A percentile compares a stretch with the other conserved stretches of the same genome.
phyloP scores from a whole-genome alignment of 306 rosid species.

The Coriaria nepalensis region DNA sequence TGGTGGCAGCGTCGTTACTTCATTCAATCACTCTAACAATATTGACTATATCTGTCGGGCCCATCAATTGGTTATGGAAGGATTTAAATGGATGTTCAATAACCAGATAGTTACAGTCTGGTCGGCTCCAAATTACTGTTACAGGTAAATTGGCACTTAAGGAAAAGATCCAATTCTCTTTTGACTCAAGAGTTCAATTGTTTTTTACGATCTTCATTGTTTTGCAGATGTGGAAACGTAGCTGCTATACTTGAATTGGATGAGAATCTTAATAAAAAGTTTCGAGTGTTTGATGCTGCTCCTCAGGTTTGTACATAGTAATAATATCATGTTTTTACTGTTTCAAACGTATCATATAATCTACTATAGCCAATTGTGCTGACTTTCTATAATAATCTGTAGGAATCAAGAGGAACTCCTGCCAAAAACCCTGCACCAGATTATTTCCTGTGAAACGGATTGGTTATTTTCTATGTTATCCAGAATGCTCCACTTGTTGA shows the following conservation, averaged over 20 bases:
- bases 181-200: slow-evolving; percentile 12
- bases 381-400: slow-evolving; percentile 8
- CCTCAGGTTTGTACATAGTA: slow-evolving; percentile 61
- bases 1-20: slow-evolving; percentile 80
- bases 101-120: slow-evolving; percentile 96
- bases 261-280: slow-evolving; percentile 74
- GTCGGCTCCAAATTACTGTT: slow-evolving; percentile 99
- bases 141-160: slow-evolving; percentile 39
- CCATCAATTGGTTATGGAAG: slow-evolving; percentile 99
- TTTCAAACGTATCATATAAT: no score
- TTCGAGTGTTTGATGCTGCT: slow-evolving; percentile 92
- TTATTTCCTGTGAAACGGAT: slow-evolving; percentile 54
- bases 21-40: slow-evolving; percentile 89
- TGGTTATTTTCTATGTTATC: slow-evolving; percentile 8
- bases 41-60: slow-evolving; percentile 97
- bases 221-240: slow-evolving; percentile 85
- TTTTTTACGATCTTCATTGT: slow-evolving; percentile 13
- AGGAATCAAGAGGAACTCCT: slow-evolving; percentile 93
- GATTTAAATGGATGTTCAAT: slow-evolving; percentile 99
- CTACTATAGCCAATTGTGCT: neutral
- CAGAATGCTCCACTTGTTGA: slow-evolving; percentile 24
- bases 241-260: slow-evolving; percentile 95
- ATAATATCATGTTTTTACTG: no score
- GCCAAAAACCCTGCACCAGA: slow-evolving; percentile 96
- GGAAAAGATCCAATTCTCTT: slow-evolving; percentile 8